These are phyloP conservation scores for Diaporthe amygdali DNA, from an alignment of 2,329 filamentous ascomycete species.

Conservation along the genomic window DNA sequence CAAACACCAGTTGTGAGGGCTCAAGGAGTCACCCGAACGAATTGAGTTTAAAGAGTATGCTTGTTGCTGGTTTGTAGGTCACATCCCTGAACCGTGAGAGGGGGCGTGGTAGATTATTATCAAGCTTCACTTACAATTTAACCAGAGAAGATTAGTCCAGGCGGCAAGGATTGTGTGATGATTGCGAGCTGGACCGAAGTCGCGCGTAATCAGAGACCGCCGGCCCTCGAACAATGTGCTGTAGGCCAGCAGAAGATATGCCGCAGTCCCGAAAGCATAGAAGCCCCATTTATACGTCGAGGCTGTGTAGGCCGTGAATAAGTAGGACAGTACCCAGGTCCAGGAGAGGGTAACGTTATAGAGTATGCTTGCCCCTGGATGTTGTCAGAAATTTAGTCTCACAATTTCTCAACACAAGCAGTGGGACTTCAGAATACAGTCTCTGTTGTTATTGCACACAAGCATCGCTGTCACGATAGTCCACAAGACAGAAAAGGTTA, in stretches of 20 bases:
- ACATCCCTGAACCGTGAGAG: too few species aligned
- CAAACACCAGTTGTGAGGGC: neutral
- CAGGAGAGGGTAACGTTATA: constrained; percentile 55
- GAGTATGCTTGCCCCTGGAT: constrained; percentile 51
- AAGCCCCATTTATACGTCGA: constrained; percentile 64
- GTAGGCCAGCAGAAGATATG: constrained; percentile 51
- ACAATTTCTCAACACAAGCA: neutral
- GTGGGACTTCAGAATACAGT: too few species aligned
- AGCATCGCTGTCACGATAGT: neutral
- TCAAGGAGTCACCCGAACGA: too few species aligned
- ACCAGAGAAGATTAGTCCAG: constrained; percentile 57
- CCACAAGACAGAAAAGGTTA: neutral
- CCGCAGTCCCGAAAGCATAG: constrained; percentile 56
- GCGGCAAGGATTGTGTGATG: constrained; percentile 51
- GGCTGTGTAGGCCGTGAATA: constrained; percentile 52
- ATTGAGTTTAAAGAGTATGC: neutral
- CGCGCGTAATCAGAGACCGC: constrained; percentile 40
- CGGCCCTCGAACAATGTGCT: constrained; percentile 47
- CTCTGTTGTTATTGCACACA: neutral
- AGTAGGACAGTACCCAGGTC: constrained; percentile 57
- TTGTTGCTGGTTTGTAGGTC: neutral
- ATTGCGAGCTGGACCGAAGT: constrained; percentile 43
- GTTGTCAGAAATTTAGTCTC: neutral
- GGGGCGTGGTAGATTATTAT: too few species aligned
- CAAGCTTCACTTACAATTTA: constrained; percentile 40